These are phyloP conservation scores for Phascolomyces articulosus DNA, from an alignment of 371 early-diverging fungal genomes.

Conservation along the genomic window DNA sequence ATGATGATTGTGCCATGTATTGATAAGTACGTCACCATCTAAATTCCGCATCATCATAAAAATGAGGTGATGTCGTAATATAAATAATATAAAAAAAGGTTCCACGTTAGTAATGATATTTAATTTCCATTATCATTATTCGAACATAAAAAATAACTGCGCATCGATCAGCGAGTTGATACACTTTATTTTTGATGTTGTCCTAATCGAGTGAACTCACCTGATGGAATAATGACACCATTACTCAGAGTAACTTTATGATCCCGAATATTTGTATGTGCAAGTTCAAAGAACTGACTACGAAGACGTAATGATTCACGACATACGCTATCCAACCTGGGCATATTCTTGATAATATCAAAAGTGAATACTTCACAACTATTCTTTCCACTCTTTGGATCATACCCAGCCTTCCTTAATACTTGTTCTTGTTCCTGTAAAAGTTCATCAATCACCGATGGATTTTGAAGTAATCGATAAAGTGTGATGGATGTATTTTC, in stretches of 20 bases:
- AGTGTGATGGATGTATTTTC: conserved; percentile 34
- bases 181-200: too few species aligned
- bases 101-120: too few species aligned
- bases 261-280: not conserved
- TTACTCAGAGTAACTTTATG: too few species aligned
- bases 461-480: conserved; percentile 42
- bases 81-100: too few species aligned
- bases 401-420: conserved; percentile 13
- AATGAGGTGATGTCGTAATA: too few species aligned
- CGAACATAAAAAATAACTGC: too few species aligned
- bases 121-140: conserved; percentile 20
- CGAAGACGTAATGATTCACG: conserved; percentile 47
- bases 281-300: conserved; percentile 17
- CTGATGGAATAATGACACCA: too few species aligned
- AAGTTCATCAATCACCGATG: conserved; percentile 40
- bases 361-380: conserved; percentile 17
- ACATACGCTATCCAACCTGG: conserved; percentile 50
- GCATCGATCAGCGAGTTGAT: too few species aligned
- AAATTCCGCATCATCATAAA: too few species aligned
- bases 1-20: too few species aligned
- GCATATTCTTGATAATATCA: conserved; percentile 35
- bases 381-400: conserved; percentile 10
- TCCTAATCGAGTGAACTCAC: too few species aligned
- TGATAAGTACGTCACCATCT: too few species aligned
- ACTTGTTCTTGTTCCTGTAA: conserved; percentile 45